Percentiles rank a stretch among this genome's conserved stretches.
phyloP scores from a whole-genome alignment of 1,139 yeast species.

The Kluyveromyces sp. region DNA sequence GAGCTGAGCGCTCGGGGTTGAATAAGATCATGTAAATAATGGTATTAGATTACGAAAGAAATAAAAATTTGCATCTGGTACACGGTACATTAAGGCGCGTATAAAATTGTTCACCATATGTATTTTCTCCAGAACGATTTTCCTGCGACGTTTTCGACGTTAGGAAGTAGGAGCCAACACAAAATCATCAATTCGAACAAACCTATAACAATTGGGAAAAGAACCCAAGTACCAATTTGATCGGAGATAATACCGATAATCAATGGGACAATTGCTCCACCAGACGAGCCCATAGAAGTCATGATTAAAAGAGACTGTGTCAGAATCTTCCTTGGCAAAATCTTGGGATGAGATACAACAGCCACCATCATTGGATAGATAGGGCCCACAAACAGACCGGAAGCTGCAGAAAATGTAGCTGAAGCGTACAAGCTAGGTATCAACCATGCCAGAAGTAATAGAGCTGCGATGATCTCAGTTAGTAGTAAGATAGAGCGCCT shows the following conservation, averaged over 20 bases:
- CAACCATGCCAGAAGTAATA: conserved; percentile 3
- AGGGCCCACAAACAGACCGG: conserved; percentile 6
- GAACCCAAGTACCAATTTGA: conserved; percentile 4
- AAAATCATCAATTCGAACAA: conserved; percentile 5
- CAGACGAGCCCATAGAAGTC: conserved; percentile 7
- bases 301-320: conserved; percentile 3
- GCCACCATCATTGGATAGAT: conserved; percentile 6
- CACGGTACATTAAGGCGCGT: no score
- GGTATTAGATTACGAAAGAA: not conserved
- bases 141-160: not conserved
- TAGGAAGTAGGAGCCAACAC: conserved; percentile 6
- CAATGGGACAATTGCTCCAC: conserved; percentile 5
- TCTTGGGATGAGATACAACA: conserved; percentile 3
- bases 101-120: conserved; percentile 2
- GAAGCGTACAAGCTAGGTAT: conserved; percentile 3
- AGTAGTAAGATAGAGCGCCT: conserved; percentile 2
- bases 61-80: not conserved
- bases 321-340: conserved; percentile 4
- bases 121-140: conserved; percentile 4
- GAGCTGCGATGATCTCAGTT: conserved; percentile 1
- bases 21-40: not conserved
- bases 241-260: conserved; percentile 4
- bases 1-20: not conserved
- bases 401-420: not conserved
- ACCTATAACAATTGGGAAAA: conserved; percentile 4